These are phyloP conservation scores for Hypoxylon sp. DNA, from an alignment of 2,329 filamentous ascomycete genomes.

Conservation along the genomic window DNA sequence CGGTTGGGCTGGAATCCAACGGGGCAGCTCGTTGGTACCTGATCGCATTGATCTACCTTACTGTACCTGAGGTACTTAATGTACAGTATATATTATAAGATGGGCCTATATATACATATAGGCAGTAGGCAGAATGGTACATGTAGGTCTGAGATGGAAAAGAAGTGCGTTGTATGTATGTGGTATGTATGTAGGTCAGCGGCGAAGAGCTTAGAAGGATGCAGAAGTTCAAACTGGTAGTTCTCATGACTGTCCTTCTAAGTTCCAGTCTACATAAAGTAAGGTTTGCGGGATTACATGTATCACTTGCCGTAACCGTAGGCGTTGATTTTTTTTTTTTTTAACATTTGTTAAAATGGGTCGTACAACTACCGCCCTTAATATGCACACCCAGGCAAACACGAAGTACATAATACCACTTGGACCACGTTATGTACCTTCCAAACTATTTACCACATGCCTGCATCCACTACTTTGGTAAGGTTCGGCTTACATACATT, in stretches of 20 bases:
- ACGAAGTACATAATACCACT: conserved; percentile 18
- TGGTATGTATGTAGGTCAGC: conserved; percentile 39
- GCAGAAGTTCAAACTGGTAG: conserved; percentile 21
- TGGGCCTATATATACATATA: conserved; percentile 19
- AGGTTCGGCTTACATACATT: conserved; percentile 8
- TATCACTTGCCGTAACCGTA: not conserved
- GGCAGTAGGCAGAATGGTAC: conserved; percentile 9
- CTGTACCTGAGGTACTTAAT: conserved; percentile 34
- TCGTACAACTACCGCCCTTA: conserved; percentile 24
- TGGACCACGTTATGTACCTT: not conserved
- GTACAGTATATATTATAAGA: conserved; percentile 25
- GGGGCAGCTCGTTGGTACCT: conserved; percentile 52
- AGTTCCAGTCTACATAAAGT: no score
- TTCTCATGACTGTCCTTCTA: not conserved
- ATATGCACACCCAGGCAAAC: not conserved
- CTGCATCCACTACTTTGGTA: conserved; percentile 1
- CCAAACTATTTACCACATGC: not conserved
- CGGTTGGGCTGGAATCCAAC: conserved; percentile 53
- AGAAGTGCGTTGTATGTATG: conserved; percentile 4
- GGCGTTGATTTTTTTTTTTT: not conserved
- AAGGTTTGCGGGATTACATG: no score
- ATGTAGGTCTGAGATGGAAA: conserved; percentile 23
- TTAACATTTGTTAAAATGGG: not conserved
- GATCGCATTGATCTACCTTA: conserved; percentile 47
- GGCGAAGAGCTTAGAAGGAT: conserved; percentile 36